Conservation (phyloP, 1,284 basidiomycete species). For the Trichosporon inkin region DNA sequence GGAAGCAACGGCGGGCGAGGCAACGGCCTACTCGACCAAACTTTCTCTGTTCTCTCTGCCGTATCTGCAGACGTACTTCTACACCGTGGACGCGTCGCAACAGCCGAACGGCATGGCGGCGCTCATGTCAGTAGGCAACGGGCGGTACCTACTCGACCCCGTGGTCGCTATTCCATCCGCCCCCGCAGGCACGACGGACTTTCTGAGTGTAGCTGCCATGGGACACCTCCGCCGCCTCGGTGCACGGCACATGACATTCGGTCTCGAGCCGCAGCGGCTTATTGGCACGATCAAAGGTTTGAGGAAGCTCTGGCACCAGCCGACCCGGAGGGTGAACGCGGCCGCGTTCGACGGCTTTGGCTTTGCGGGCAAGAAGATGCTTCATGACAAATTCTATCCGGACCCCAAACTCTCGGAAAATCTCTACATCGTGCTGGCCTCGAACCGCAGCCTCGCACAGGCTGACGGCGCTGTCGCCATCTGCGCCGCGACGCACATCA, state of each 20-base stretch:
- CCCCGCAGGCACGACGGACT: constrained; percentile 15
- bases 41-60: constrained; percentile 18
- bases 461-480: constrained; percentile 12
- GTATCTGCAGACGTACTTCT: constrained; percentile 16
- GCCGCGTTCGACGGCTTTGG: constrained; percentile 17
- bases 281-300: constrained; percentile 9
- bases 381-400: constrained; percentile 23
- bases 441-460: constrained; percentile 1
- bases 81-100: constrained; percentile 7
- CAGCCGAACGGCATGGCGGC: constrained; percentile 13
- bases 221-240: constrained; percentile 15
- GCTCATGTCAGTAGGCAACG: constrained; percentile 11
- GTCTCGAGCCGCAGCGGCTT: constrained; percentile 15
- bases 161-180: constrained; percentile 13
- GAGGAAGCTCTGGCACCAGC: not conserved
- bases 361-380: constrained; percentile 20
- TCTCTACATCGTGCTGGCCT: constrained; percentile 13
- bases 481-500: constrained; percentile 16
- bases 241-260: constrained; percentile 17
- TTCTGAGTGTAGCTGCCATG: constrained; percentile 16
- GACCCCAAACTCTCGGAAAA: not conserved
- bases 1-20: constrained; percentile 13
- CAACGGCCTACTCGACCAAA: constrained; percentile 20
- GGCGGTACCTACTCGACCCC: constrained; percentile 18
- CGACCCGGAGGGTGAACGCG: constrained; percentile 16